Evolutionary conservation across 2,329 filamentous ascomycete genomes (phyloP).

Genomic region (Ophiocordyceps sinensis): DNA sequence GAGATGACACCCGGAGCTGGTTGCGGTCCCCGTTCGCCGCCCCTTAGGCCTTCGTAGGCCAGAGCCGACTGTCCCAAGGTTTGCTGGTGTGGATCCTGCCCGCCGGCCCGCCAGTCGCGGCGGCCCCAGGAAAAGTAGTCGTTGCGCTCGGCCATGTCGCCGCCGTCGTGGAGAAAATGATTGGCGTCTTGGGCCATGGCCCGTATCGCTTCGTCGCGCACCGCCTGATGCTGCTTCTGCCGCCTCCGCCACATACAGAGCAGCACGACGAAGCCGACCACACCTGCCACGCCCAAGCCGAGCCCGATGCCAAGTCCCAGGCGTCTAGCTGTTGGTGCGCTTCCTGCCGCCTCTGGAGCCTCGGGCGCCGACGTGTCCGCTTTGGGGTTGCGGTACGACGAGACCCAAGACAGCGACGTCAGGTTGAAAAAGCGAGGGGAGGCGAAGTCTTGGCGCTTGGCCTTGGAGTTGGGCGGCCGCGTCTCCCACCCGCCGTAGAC

Average conservation of each 20-base stretch:
- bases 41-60: conserved; percentile 36
- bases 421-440: conserved; percentile 38
- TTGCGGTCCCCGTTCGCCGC: conserved; percentile 6
- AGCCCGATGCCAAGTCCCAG: conserved; percentile 51
- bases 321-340: conserved; percentile 9
- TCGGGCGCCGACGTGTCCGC: conserved; percentile 3
- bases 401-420: conserved; percentile 38
- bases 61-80: conserved; percentile 26
- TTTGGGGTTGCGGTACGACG: conserved; percentile 33
- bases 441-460: conserved; percentile 18
- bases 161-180: conserved; percentile 27
- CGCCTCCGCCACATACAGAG: conserved; percentile 38
- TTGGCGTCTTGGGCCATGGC: conserved; percentile 32
- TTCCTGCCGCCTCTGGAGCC: conserved; percentile 10
- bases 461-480: conserved; percentile 10
- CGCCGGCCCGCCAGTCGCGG: conserved; percentile 30
- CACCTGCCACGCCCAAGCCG: conserved; percentile 35
- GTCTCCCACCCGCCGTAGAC: conserved; percentile 48
- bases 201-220: conserved; percentile 30
- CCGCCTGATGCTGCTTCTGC: conserved; percentile 18
- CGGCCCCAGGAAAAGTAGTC: conserved; percentile 14
- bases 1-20: conserved; percentile 16
- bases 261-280: conserved; percentile 29
- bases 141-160: conserved; percentile 32
- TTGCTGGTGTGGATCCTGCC: conserved; percentile 22